Base-by-base conservation (phyloP, 2,329 filamentous ascomycete genomes). In the Epichloe hybrida region DNA sequence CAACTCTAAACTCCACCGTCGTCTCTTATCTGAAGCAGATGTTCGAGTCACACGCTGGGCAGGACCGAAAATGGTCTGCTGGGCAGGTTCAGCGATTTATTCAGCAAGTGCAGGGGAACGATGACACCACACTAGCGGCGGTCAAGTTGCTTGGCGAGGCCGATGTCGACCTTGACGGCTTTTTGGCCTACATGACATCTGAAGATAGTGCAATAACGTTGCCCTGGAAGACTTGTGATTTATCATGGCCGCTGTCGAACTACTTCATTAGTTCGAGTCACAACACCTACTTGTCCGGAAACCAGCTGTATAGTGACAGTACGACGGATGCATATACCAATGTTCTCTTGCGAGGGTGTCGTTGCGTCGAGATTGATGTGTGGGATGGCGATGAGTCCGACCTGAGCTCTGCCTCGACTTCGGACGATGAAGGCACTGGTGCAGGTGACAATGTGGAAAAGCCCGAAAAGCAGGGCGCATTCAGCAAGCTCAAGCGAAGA, bases 251-350 rank as follows among this genome's bases (percentile, higher is more conserved):
- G 0, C 70, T 96, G 55, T 86, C 88, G 53, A 89, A 88, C 68
- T 96, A 96, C 68, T 95, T 88, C 68, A 88, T 96, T 63, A 94
- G 84, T 55, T 95, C 88, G 59, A 95, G 89, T 51, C 90, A 96
- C 73, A 96, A 96, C 68, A 96, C 90, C 0, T 96, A 96, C 59
- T 78, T 96, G 21, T 80, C 89, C 1, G 90, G 90, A 23, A 86
- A 91, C 62, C 90, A 96, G 70, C 80, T 95, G 13, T 88, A 80
- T 53, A 91, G 88, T 58, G 81, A 85, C 54, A 93, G 88, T 49
- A 94, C 89, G 63, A 88, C 88, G 0, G 86, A 89, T 57, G 86
- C 87, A 2, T 96, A 96, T 71, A 88, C 88, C 57, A 83, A 83
- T 48, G 88, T 90, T 9, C 72, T 96, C 51, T 78, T 88, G 58